These are phyloP conservation scores for Pythium volutum DNA, from an alignment of 352 stramenopile species.

Conservation along the genomic window DNA sequence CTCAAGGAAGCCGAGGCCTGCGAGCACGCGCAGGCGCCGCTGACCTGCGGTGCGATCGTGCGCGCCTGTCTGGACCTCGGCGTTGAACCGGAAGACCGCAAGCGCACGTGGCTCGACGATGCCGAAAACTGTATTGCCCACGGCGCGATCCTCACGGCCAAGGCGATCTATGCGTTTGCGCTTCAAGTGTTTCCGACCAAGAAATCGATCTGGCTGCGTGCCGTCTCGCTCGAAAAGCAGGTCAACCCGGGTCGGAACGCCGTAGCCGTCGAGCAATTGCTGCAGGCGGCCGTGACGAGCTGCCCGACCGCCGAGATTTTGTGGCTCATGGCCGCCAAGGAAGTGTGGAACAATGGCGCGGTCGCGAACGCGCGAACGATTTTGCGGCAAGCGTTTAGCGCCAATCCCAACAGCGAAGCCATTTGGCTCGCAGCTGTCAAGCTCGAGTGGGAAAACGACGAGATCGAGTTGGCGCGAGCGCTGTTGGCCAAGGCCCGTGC, in stretches of 20 bases:
- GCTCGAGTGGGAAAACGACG: slow-evolving; percentile 98
- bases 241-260: slow-evolving; percentile 76
- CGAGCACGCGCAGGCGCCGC: slow-evolving; percentile 86
- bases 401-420: slow-evolving; percentile 95
- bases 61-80: slow-evolving; percentile 92
- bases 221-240: slow-evolving; percentile 96
- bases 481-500: slow-evolving; percentile 75
- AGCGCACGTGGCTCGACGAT: slow-evolving; percentile 97
- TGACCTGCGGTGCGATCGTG: slow-evolving; percentile 95
- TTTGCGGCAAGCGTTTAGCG: slow-evolving; percentile 95
- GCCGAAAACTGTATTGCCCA: slow-evolving; percentile 89
- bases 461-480: slow-evolving; percentile 90
- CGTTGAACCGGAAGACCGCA: slow-evolving; percentile 95
- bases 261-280: slow-evolving; percentile 82
- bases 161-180: slow-evolving; percentile 93
- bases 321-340: slow-evolving; percentile 98
- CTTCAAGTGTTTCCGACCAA: slow-evolving; percentile 90
- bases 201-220: slow-evolving; percentile 95
- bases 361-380: slow-evolving; percentile 93
- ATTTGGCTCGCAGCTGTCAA: slow-evolving; percentile 98
- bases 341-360: slow-evolving; percentile 94
- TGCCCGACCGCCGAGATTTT: slow-evolving; percentile 96
- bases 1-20: slow-evolving; percentile 95
- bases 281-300: slow-evolving; percentile 92
- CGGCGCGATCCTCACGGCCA: slow-evolving; percentile 88